Evolutionary conservation across 2,329 filamentous ascomycete genomes (phyloP), one percentile per base, ranked within the genome.

Genomic region (Diaporthe ampelina): DNA sequence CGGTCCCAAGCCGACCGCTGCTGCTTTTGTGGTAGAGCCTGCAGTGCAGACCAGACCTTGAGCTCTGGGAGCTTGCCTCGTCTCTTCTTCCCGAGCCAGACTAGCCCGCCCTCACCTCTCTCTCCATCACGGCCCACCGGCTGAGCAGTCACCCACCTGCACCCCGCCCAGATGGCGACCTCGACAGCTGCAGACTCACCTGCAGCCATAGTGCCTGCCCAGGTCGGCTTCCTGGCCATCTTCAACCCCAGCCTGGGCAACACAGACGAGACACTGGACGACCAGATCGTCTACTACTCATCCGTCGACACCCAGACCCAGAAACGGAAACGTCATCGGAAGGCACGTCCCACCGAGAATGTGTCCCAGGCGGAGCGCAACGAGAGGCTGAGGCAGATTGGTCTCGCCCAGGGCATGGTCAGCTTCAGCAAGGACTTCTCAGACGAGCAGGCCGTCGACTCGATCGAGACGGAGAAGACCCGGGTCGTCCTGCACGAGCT

Each of bases 391-490:
- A 91, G 97, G 77, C 95, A 98, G 86, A 95, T 99, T 81, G 97
- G 97, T 50, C 91, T 99, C 76, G 97, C 97, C 54, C 97, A 99
- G 85, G 97, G 95, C 81, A 98, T 98, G 93, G 93, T 97, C 74
- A 94, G 92, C 81, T 99, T 99, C 85, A 94, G 94, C 79, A 93
- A 92, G 81, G 95, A 92, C 79, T 99, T 99, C 83, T 94, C 95
- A 2, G 89, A 91, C 76, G 94, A 92, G 74, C 88, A 92, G 77
- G 83, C 94, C 2, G 90, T 98, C 52, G 94, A 98, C 79, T 91
- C 92, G 13, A 92, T 99, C 75, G 97, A 99, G 81, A 98, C 97
- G 1, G 94, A 98, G 79, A 97, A 94, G 85, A 92, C 93, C 67
- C 91, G 95, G 43, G 92, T 98, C 45, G 88, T 98, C 45, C 85